Evolutionary conservation across 805 yeast genomes (phyloP), one percentile per base, ranked within the genome.

Genomic region (Candida namnaoensis): DNA sequence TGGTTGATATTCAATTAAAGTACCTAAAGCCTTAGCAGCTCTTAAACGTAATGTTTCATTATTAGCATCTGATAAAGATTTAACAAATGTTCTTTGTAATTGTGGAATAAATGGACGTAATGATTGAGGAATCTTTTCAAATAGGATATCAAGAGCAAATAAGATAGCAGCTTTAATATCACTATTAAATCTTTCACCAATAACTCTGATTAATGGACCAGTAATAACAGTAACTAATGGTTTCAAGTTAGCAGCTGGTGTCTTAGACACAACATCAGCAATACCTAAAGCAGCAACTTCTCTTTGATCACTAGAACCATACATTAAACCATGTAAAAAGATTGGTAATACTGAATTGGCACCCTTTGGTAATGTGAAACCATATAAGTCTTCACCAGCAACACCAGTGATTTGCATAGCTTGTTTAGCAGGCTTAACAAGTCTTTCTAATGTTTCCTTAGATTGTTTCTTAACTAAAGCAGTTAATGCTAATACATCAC

Each of bases 171-270:
- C 82, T 70, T 93, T 93, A 52, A 93, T 87, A 51, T 88, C 96
- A 46, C 95, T 74, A 14, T 82, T 76, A 50, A 87, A 91, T 62
- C 96, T 80, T 63, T 93, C 99, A 56, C 99, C 99, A 57, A 91
- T 86, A 43, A 91, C 95, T 72, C 99, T 88, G 64, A 93, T 93
- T 57, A 93, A 73, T 34, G 99, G 99, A 65, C 99, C 99, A 26
- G 96, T 90, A 48, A 95, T 87, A 26, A 80, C 79, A 8, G 98
- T 91, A 23, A 95, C 96, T 63, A 81, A 86, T 32, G 96, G 86
- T 61, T 80, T 85, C 62, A 93, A 75, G 44, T 74, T 78, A 10
- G 76, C 70, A n/a, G 93, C 80, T 19, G 93, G 93, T 0, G 98
- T 86, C 53, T 88, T 80, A 38, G 81, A 83, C 37, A 90, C 84